These are phyloP conservation scores for Lachancea nothofagi DNA, from an alignment of 805 yeast species.

Conservation along the genomic window DNA sequence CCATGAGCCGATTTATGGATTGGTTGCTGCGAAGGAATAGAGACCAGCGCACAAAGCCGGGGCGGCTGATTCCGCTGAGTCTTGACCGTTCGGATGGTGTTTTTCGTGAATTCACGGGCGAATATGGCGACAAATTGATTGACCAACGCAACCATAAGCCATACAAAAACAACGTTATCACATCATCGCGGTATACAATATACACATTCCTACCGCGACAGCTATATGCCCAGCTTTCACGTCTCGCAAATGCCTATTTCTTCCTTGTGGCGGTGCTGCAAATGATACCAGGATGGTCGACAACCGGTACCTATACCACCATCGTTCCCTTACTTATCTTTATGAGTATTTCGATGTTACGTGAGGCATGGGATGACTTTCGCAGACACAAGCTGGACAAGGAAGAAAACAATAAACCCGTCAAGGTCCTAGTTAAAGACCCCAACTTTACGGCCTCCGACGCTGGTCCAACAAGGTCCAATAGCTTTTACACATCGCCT, in stretches of 20 bases:
- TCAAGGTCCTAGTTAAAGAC: slow-evolving; percentile 35
- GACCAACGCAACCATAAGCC: slow-evolving; percentile 64
- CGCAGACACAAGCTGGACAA: slow-evolving; percentile 80
- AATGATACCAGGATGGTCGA: slow-evolving; percentile 95
- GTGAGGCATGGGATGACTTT: slow-evolving; percentile 94
- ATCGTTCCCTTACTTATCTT: slow-evolving; percentile 83
- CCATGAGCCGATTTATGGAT: slow-evolving; percentile 13
- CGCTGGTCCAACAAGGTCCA: slow-evolving; percentile 1
- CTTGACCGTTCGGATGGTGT: slow-evolving; percentile 35
- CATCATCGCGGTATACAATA: slow-evolving; percentile 80
- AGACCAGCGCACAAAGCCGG: slow-evolving; percentile 53
- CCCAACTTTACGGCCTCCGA: neutral
- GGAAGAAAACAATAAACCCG: slow-evolving; percentile 64
- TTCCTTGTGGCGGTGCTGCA: slow-evolving; percentile 86
- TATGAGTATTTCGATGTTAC: slow-evolving; percentile 78
- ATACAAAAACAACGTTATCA: slow-evolving; percentile 62
- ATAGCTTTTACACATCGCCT: slow-evolving; percentile 8
- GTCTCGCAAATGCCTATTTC: slow-evolving; percentile 87
- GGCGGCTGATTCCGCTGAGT: slow-evolving; percentile 69
- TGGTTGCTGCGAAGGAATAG: slow-evolving; percentile 42
- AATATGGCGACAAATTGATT: slow-evolving; percentile 33
- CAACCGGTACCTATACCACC: slow-evolving; percentile 93
- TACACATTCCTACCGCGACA: slow-evolving; percentile 85
- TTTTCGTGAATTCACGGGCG: slow-evolving; percentile 17
- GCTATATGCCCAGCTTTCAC: slow-evolving; percentile 83